Evolutionary conservation across 2,329 filamentous ascomycete species (phyloP).

Genomic region (Tolypocladium sp.): DNA sequence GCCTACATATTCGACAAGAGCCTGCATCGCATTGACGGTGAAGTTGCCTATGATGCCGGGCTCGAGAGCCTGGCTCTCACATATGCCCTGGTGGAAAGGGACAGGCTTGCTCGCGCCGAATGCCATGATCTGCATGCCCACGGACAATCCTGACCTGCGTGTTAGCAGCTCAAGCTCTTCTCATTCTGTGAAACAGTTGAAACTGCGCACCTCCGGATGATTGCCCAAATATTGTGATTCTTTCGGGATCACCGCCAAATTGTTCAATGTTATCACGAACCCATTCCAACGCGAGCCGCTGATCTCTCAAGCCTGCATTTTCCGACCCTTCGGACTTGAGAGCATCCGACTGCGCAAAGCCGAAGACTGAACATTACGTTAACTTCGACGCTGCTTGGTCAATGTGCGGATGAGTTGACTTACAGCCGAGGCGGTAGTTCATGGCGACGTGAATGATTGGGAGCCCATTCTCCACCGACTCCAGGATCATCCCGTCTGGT

Average conservation of each 20-base stretch:
- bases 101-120: conserved; percentile 32
- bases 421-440: conserved; percentile 20
- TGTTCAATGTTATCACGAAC: conserved; percentile 51
- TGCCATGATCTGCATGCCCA: conserved; percentile 38
- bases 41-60: conserved; percentile 39
- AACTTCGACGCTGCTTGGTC: not conserved
- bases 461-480: conserved; percentile 32
- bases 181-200: not conserved
- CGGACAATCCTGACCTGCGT: conserved; percentile 22
- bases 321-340: conserved; percentile 10
- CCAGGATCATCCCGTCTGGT: conserved; percentile 34
- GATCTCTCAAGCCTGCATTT: conserved; percentile 45
- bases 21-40: conserved; percentile 34
- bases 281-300: conserved; percentile 35
- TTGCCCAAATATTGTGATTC: conserved; percentile 38
- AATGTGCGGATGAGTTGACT: not conserved
- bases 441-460: conserved; percentile 24
- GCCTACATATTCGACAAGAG: conserved; percentile 28
- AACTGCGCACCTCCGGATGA: conserved; percentile 18
- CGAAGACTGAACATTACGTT: conserved; percentile 12
- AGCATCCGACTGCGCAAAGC: conserved; percentile 14
- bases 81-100: conserved; percentile 36
- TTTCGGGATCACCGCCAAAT: conserved; percentile 56
- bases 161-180: not conserved
- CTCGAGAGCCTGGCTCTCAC: conserved; percentile 39